Conservation (phyloP, 75 land plant genomes). For the Picea sitchensis region DNA sequence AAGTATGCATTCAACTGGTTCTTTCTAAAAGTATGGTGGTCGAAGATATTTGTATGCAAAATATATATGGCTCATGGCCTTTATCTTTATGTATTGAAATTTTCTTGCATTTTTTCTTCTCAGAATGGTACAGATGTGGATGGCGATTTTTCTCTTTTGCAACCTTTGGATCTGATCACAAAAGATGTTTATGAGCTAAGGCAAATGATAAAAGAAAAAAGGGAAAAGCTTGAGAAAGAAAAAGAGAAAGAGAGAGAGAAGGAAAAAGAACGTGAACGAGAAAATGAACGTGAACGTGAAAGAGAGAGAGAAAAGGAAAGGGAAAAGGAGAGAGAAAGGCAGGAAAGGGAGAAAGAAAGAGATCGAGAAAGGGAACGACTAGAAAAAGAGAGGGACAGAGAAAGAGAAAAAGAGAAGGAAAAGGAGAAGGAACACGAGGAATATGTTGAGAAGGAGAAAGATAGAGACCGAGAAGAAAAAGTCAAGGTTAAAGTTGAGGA, state of each 20-base stretch:
- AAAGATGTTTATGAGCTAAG: conserved; percentile 85
- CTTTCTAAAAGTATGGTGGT: not conserved
- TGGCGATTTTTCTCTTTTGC: conserved; percentile 85
- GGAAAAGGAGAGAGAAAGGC: conserved; percentile 27
- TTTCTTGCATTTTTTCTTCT: conserved; percentile 8
- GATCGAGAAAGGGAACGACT: conserved; percentile 33
- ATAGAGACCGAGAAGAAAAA: conserved; percentile 60
- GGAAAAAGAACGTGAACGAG: conserved; percentile 41
- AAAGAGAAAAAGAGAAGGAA: conserved; percentile 33
- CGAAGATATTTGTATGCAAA: conserved; percentile 10
- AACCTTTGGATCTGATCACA: conserved; percentile 93
- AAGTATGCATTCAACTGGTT: conserved; percentile 10
- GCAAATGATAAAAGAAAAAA: conserved; percentile 77
- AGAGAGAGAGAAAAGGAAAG: conserved; percentile 54
- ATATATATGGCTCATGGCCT: not conserved
- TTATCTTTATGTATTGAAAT: not conserved
- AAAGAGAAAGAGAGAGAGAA: conserved; percentile 63
- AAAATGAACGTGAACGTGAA: conserved; percentile 38
- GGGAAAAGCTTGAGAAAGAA: conserved; percentile 56
- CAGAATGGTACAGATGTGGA: conserved; percentile 88
- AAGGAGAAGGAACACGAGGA: conserved; percentile 45
- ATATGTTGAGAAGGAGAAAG: conserved; percentile 41
- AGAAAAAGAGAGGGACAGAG: conserved; percentile 45
- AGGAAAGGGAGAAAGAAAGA: conserved; percentile 34
- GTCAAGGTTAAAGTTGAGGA: conserved; percentile 58